These are phyloP conservation scores for Paecilomyces sp. DNA, from an alignment of 2,329 filamentous ascomycete species.

Conservation along the genomic window DNA sequence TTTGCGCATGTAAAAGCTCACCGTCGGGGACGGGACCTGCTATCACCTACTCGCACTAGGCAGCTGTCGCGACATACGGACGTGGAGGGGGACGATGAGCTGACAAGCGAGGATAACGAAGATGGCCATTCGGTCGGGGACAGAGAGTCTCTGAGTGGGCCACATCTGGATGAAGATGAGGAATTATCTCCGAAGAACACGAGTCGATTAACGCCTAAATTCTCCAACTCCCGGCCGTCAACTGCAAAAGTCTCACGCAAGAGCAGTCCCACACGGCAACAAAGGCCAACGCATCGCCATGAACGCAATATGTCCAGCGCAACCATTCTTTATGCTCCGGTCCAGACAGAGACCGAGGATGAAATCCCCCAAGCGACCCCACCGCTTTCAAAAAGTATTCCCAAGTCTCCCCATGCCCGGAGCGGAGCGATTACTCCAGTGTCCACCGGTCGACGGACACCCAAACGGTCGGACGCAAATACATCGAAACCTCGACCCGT, in stretches of 20 bases:
- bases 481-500: constrained; percentile 50
- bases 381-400: not conserved
- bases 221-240: constrained; percentile 32
- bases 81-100: constrained; percentile 82
- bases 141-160: constrained; percentile 13
- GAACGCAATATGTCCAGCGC: constrained; percentile 69
- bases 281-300: constrained; percentile 46
- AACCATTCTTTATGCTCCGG: constrained; percentile 69
- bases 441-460: constrained; percentile 34
- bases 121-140: constrained; percentile 34
- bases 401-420: not conserved
- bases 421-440: constrained; percentile 30
- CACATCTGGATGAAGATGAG: constrained; percentile 9
- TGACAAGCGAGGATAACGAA: constrained; percentile 73
- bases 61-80: constrained; percentile 59
- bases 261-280: constrained; percentile 28
- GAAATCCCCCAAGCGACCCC: constrained; percentile 10
- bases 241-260: constrained; percentile 35
- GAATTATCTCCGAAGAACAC: constrained; percentile 8
- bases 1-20: constrained; percentile 28
- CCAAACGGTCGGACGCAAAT: constrained; percentile 30
- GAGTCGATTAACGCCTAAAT: constrained; percentile 23
- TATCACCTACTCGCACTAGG: constrained; percentile 28
- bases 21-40: constrained; percentile 19
- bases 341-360: constrained; percentile 23